These are phyloP conservation scores for Leucosporidium scottii DNA, from an alignment of 768 basidiomycete genomes.

Conservation along the genomic window DNA sequence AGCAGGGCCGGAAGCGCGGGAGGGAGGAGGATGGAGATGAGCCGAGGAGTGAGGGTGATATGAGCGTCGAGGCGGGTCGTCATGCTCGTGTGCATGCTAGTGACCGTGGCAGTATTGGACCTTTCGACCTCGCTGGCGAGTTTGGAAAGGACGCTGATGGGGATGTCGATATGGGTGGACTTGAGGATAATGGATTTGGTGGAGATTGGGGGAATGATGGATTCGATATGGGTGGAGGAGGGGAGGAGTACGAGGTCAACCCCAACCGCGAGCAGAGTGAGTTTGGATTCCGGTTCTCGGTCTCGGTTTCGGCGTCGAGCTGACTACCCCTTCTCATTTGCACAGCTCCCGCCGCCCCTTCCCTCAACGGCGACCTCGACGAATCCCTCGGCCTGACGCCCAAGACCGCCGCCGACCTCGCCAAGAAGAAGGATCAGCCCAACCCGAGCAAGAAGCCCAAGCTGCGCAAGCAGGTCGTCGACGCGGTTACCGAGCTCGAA, in stretches of 20 bases:
- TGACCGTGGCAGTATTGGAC: constrained; percentile 49
- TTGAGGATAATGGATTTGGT: too few relatives aligned
- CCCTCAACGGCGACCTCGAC: constrained; percentile 4
- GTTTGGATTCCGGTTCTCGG: constrained; percentile 24
- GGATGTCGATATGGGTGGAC: background rate
- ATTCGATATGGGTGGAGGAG: background rate
- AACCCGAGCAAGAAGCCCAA: constrained; percentile 44
- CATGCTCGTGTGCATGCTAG: background rate
- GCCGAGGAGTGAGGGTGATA: constrained; percentile 36
- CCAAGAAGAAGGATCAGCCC: constrained; percentile 45
- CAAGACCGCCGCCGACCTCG: constrained; percentile 45
- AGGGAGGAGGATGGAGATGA: constrained; percentile 39
- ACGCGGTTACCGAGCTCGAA: constrained; percentile 69
- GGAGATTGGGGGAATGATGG: too few relatives aligned
- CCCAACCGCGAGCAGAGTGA: constrained; percentile 51
- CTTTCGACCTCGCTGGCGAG: constrained; percentile 42
- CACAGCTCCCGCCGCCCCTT: constrained; percentile 5
- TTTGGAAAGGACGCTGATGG: background rate
- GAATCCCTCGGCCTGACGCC: constrained; percentile 43
- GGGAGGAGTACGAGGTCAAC: constrained; percentile 8
- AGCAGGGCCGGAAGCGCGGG: constrained; percentile 34
- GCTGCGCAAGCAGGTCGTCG: constrained; percentile 72
- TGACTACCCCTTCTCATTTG: background rate
- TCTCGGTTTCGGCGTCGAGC: constrained; percentile 2
- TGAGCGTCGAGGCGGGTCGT: background rate